These are phyloP conservation scores for Eremothecium sinecaudum DNA, from an alignment of 1,139 yeast genomes.

Conservation along the genomic window DNA sequence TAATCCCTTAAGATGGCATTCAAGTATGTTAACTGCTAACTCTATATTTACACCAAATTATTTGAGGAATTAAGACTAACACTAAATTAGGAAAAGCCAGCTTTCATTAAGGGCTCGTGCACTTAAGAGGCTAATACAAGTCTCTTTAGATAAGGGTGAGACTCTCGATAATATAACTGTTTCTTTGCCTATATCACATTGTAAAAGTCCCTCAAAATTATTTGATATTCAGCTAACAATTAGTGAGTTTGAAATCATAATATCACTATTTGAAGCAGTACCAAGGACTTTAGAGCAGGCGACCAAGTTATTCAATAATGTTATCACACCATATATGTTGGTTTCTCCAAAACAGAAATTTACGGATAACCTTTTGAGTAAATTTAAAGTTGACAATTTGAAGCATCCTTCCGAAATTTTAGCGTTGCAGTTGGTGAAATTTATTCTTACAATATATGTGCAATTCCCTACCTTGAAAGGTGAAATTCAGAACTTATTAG, in stretches of 20 bases:
- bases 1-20: too few species aligned
- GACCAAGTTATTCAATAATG: constrained; percentile 37
- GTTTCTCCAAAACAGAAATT: constrained; percentile 50
- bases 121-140: constrained; percentile 40
- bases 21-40: too few species aligned
- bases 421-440: constrained; percentile 29
- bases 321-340: constrained; percentile 49
- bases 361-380: constrained; percentile 38
- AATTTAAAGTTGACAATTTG: constrained; percentile 38
- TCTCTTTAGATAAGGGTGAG: constrained; percentile 29
- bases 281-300: constrained; percentile 44
- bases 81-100: constrained; percentile 2
- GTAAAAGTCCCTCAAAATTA: constrained; percentile 21
- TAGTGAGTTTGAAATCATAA: constrained; percentile 61
- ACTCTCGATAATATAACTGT: constrained; percentile 18
- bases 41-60: too few species aligned
- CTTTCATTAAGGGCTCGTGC: constrained; percentile 48
- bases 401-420: constrained; percentile 36
- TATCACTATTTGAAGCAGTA: constrained; percentile 49
- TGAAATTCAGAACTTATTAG: constrained; percentile 19
- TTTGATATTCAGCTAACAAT: constrained; percentile 37
- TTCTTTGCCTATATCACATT: constrained; percentile 24
- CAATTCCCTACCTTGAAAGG: constrained; percentile 28
- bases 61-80: too few species aligned
- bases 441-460: constrained; percentile 29